Evolutionary conservation across 371 early-diverging fungal genomes (phyloP), one percentile per base, ranked within the genome.

Genomic region (Nematocida minor): DNA sequence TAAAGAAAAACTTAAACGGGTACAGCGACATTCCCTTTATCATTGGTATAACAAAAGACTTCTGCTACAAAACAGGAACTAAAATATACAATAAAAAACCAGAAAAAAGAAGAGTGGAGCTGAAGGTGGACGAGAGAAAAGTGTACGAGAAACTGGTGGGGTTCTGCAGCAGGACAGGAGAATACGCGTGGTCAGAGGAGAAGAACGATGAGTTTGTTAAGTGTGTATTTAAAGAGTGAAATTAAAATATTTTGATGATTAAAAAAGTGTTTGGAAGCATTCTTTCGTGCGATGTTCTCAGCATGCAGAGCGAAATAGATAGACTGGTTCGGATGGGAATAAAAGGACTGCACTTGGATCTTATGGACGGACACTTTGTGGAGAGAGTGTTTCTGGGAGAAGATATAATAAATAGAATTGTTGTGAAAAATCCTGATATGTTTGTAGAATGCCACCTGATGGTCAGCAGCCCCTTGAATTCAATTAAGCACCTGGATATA

Each of bases 381-480:
- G 62, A 78, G 9, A 83, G 82, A 47, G 77, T 84, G 42, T 80
- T 78, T 27, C 79, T 84, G 60, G 83, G 84, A 0, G 80, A 82
- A 29, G 42, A 41, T 20, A 14, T 81, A 31, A 55, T 84, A 16
- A 83, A 82, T 42, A 36, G 54, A 63, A 82, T 84, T 67, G n/a
- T 69, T 22, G 62, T 55, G 53, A 27, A 41, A 25, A 66, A 42
- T 62, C 66, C 66, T 27, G 78, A 79, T 31, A 68, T 84, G 49
- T 55, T 67, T 29, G 79, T 83, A 67, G 83, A 83, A 55, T 53
- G 83, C 36, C 84, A 84, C 55, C 60, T 84, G 20, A 84, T 84
- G 84, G 66, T 84, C 34, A 34, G 70, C 32, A 68, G 66, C 46
- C 84, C 83, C 38, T 14, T 80, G 36, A 36, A 66, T 2, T 49